Evolutionary conservation across 441 rosid genomes (phyloP), one percentile per base, ranked within the genome.

Genomic region (Populus hybrid): DNA sequence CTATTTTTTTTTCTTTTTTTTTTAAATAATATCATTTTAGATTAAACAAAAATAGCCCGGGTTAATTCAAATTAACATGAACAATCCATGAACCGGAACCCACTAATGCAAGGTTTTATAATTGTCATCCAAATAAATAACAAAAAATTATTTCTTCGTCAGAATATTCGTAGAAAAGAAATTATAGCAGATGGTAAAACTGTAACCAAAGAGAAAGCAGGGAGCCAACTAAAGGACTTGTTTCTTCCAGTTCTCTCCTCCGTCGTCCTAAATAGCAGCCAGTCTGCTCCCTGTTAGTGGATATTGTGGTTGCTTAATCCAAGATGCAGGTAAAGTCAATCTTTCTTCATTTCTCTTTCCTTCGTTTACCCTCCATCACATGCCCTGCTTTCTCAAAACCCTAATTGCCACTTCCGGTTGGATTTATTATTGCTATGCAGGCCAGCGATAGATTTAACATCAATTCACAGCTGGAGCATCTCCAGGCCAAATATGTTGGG

Each of bases 381-480:
- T 20, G 4, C 14, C 64, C 64, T 26, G 18, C 14, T 38, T 12
- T 2, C 9, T 0, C 23, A 2, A 30, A 72, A n/a, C 65, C 71
- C 18, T 26, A 40, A n/a, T 32, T 34, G 16, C 10, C 30, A 10
- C 10, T 24, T 46, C 64, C 53, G 16, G 20, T 18, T 0, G 7
- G 24, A 61, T 63, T 1, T 34, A 40, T 69, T 20, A 1, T 24
- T 71, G 36, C 61, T 4, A 14, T 83, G 88, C 87, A 95, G 99
- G 97, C 97, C 46, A 95, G 98, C 79, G 98, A 95, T 85, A 90
- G 98, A 89, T 95, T 95, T 81, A 95, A 95, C 87, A 94, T 95
- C 73, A 95, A 94, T 74, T 95, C 97, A 73, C 98, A 94, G 90
- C 97, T 95, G 40, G 99, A 95, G 80, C 99, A 94, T 86, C 98